Evolutionary conservation across 225 moss, liverwort and hornwort species (phyloP).

Genomic region (Marchantia polymorpha): DNA sequence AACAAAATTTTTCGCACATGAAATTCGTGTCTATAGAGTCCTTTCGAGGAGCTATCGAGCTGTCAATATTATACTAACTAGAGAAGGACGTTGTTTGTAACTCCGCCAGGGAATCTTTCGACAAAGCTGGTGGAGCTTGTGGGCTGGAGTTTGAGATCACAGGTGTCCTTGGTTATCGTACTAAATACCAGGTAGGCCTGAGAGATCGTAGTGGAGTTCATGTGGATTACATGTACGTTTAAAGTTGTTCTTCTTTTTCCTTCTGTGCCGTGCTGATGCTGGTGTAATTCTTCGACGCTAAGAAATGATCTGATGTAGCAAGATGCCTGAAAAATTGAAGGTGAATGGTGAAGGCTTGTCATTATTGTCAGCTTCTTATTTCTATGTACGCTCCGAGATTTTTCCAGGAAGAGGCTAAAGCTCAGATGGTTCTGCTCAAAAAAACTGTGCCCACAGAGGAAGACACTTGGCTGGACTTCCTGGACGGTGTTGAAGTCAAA

Average conservation of each 20-base stretch:
- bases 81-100: not conserved
- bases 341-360: no score
- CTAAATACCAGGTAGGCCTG: constrained; percentile 70
- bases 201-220: not conserved
- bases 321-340: not conserved
- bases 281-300: not conserved
- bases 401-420: constrained; percentile 77
- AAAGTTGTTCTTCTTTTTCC: no score
- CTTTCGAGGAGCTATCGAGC: not conserved
- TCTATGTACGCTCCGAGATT: not conserved
- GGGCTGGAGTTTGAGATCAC: constrained; percentile 74
- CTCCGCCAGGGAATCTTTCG: constrained; percentile 60
- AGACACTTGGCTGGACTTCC: constrained; percentile 40
- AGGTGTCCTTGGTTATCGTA: constrained; percentile 87
- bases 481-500: constrained; percentile 38
- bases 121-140: constrained; percentile 68
- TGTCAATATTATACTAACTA: not conserved
- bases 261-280: no score
- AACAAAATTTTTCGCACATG: not conserved
- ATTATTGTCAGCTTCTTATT: not conserved
- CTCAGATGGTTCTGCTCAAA: constrained; percentile 87
- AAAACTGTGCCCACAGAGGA: constrained; percentile 47
- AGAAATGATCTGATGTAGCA: not conserved
- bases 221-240: not conserved
- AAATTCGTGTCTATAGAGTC: no score